Percentiles rank a stretch among this genome's conserved stretches.
These are phyloP conservation scores for Xylaria scruposa DNA, from an alignment of 495 filamentous ascomycete species.

Conservation along the genomic window DNA sequence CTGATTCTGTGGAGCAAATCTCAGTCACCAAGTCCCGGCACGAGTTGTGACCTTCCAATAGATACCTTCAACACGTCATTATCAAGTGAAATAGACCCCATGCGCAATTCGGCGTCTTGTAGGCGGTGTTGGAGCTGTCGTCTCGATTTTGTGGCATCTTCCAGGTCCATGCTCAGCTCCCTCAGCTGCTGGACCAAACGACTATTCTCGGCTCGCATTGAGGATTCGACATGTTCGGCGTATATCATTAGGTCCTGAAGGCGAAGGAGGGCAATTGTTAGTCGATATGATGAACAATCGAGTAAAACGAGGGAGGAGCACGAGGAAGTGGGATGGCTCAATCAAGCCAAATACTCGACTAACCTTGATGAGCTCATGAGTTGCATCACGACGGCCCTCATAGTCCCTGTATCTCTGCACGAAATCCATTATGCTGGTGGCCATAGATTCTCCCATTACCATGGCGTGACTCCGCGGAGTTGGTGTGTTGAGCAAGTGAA, in stretches of 20 bases:
- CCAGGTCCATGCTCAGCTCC: constrained; percentile 52
- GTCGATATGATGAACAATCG: constrained; percentile 10
- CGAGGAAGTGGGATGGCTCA: constrained; percentile 7
- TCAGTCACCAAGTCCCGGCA: constrained; percentile 31
- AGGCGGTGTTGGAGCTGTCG: constrained; percentile 54
- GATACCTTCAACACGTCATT: constrained; percentile 49
- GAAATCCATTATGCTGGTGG: constrained; percentile 45
- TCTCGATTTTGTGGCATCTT: constrained; percentile 46
- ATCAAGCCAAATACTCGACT: constrained; percentile 12
- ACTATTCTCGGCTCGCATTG: constrained; percentile 46
- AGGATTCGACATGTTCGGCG: constrained; percentile 42
- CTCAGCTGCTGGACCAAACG: constrained; percentile 41
- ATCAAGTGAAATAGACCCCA: constrained; percentile 39
- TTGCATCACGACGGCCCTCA: constrained; percentile 42
- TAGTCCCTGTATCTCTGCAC: constrained; percentile 50
- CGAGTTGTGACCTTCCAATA: constrained; percentile 9
- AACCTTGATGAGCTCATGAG: constrained; percentile 48
- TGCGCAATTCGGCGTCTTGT: constrained; percentile 38
- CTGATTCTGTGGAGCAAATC: constrained; percentile 60
- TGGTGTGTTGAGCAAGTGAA: neutral
- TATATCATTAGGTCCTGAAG: constrained; percentile 54
- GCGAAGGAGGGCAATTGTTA: constrained; percentile 22
- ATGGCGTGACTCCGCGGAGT: neutral
- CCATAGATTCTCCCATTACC: constrained; percentile 17
- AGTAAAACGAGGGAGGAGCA: constrained; percentile 3